Evolutionary conservation across 169 alveolate species (phyloP).

Genomic region (Eimeria brunetti): DNA sequence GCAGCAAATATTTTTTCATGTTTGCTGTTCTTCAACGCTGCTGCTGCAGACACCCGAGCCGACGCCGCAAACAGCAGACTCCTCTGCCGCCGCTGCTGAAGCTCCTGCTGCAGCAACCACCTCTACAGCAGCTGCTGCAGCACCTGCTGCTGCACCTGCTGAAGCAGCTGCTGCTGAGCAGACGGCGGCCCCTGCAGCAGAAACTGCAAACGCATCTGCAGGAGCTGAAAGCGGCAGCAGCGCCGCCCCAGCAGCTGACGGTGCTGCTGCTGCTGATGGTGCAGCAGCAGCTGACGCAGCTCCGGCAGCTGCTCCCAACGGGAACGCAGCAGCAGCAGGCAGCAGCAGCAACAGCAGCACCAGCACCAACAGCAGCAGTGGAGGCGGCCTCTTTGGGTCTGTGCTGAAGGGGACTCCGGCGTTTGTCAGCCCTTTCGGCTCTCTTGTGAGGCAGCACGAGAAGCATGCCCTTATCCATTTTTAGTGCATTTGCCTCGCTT

Average conservation of each 20-base stretch:
- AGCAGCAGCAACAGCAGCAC: constrained; percentile 34
- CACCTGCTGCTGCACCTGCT: constrained; percentile 34
- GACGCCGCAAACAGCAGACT: not conserved
- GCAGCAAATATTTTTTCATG: not conserved
- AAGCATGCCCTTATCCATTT: not conserved
- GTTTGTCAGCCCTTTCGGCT: constrained; percentile 51
- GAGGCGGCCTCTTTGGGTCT: constrained; percentile 37
- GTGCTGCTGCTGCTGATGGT: not conserved
- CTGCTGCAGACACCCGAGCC: constrained; percentile 18
- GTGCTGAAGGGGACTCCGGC: constrained; percentile 48
- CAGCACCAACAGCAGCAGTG: constrained; percentile 15
- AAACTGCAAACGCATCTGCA: not conserved
- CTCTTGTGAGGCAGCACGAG: constrained; percentile 17
- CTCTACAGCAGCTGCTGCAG: not conserved
- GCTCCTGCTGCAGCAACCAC: not conserved
- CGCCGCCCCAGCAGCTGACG: not conserved
- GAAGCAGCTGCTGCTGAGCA: not conserved
- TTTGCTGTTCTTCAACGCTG: not conserved
- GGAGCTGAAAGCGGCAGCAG: not conserved
- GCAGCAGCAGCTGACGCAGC: not conserved
- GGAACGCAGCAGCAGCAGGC: constrained; percentile 19
- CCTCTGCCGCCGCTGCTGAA: constrained; percentile 9
- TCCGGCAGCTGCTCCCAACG: constrained; percentile 47
- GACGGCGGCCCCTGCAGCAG: constrained; percentile 40
- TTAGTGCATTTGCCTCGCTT: not conserved